Conservation (phyloP, 169 alveolate genomes). For the Plasmodium falciparum region DNA sequence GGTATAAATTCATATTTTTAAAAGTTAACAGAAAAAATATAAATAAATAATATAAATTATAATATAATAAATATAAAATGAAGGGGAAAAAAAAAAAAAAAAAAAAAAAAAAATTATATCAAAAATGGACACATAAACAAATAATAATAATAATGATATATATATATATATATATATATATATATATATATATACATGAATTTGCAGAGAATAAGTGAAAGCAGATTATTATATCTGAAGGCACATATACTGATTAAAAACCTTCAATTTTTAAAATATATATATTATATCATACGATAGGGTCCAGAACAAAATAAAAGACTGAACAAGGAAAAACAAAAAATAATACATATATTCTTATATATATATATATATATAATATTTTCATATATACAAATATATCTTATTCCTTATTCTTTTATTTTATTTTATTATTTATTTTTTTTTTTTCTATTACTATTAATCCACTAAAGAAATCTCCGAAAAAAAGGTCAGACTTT, state of each 20-base stretch:
- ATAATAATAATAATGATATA: no score
- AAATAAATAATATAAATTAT: conserved; percentile 3
- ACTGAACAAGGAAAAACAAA: conserved; percentile 30
- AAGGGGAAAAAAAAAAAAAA: not conserved
- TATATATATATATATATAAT: not conserved
- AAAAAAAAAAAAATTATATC: not conserved
- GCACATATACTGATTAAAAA: no score
- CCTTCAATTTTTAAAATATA: conserved; percentile 25
- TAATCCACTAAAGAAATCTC: conserved; percentile 70
- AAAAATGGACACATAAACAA: not conserved
- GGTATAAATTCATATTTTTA: conserved; percentile 28
- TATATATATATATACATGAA: no score
- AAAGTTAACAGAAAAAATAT: not conserved
- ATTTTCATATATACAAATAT: not conserved
- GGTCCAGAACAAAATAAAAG: conserved; percentile 72
- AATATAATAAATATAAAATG: not conserved
- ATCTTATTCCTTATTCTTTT: not conserved
- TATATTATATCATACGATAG: conserved; percentile 64
- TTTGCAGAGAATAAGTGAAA: no score
- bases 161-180: no score
- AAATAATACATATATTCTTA: not conserved
- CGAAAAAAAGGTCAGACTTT: conserved; percentile 22
- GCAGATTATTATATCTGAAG: no score
- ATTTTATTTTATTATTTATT: no score
- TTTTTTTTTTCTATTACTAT: conserved; percentile 17